Base-by-base conservation (phyloP, 2,329 filamentous ascomycete genomes). In the Talaromyces rugulosus region DNA sequence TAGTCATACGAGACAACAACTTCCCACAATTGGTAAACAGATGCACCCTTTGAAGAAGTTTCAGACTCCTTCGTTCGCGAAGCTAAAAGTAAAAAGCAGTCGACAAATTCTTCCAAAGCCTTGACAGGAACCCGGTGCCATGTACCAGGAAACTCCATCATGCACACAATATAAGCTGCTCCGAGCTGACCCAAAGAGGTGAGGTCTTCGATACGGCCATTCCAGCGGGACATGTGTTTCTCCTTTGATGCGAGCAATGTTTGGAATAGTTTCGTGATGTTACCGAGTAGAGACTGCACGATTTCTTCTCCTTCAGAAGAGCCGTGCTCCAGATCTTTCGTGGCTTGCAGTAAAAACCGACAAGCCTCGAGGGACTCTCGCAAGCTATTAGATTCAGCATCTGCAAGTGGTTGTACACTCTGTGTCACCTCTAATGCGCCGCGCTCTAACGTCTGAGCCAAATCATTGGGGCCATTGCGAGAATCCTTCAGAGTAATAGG, bases 1-100 rank as follows among this genome's bases (percentile, higher is more conserved):
- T 77, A 78, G 51, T 77, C 75, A 54, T 76, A 71, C 27, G 75
- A 78, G 6, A 73, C 69, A 34, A 78, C 66, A 47, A 69, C 70
- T 33, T 69, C 66, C 77, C 76, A 78, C 18, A 74, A 68, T 56
- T 78, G 73, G 30, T 74, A 65, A 56, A 78, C 73, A 36, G 68
- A 69, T 27, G 71, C 67, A 28, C 65, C 64, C 6, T 69, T 66
- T 0, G 69, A 18, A 23, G n/a, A 27, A n/a, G 8, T 34, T 23
- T 16, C 34, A 33, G 18, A 63, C 16, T 23, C 27, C n/a, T 51
- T 47, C 36, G 47, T n/a, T n/a, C 40, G 40, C 16, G 28, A 23
- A 50, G 73, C 72, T 30, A 76, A 58, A 36, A 67, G 66, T 7
- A 77, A 65, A 42, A 78, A 66, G 14, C 68, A 68, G n/a, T 69